Evolutionary conservation across 2,329 filamentous ascomycete genomes (phyloP).

Genomic region (Sporothrix sp.): DNA sequence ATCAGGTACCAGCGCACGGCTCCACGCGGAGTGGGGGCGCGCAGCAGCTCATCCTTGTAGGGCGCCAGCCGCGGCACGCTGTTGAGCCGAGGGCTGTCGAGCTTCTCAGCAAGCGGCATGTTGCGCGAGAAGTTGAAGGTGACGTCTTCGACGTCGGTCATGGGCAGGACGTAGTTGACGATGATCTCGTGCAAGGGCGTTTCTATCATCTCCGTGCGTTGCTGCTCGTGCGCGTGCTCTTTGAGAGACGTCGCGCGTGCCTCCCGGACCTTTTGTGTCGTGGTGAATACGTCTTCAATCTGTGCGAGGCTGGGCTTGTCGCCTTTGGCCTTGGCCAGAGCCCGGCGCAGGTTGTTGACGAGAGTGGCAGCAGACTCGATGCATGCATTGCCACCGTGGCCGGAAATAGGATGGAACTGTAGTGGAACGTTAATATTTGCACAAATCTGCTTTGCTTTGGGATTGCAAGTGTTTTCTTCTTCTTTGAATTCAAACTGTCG

Average conservation of each 20-base stretch:
- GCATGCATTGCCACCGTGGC: conserved; percentile 22
- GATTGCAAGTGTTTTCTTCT: too few relatives aligned
- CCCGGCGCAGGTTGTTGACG: conserved; percentile 14
- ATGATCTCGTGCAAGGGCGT: conserved; percentile 4
- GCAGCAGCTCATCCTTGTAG: conserved; percentile 15
- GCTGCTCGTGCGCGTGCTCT: conserved; percentile 14
- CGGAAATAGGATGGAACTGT: conserved; percentile 20
- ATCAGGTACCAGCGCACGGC: background rate
- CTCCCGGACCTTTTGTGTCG: conserved; percentile 10
- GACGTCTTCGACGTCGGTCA: conserved; percentile 8
- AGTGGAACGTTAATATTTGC: too few relatives aligned
- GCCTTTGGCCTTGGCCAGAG: background rate
- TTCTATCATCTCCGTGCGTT: conserved; percentile 12
- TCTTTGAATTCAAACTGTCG: background rate
- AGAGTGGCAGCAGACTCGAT: conserved; percentile 21
- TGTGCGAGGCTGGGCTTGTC: conserved; percentile 4
- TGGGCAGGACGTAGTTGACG: background rate
- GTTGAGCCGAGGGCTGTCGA: background rate
- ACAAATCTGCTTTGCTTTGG: too few relatives aligned
- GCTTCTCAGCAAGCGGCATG: conserved; percentile 12
- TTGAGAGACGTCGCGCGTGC: background rate
- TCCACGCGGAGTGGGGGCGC: background rate
- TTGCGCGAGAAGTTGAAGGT: conserved; percentile 12
- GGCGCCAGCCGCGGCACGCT: conserved; percentile 10
- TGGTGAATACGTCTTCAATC: conserved; percentile 7